Conservation (phyloP, 495 filamentous ascomycete genomes). For the Talaromyces liani region DNA sequence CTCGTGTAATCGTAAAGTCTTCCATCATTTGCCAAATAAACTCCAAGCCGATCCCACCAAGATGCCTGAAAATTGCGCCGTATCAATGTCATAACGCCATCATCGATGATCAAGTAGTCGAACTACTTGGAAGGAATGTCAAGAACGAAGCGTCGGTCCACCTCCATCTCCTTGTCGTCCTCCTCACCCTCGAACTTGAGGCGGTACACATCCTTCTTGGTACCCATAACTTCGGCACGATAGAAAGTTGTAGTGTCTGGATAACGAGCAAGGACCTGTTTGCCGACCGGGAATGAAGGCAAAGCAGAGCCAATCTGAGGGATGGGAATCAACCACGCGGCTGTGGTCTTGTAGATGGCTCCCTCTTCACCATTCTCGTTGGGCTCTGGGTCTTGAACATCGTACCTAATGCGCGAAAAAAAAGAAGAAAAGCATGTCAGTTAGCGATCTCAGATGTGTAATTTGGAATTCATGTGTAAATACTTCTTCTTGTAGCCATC, state of each 20-base stretch:
- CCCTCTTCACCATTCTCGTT: slow-evolving; percentile 67
- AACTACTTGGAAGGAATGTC: slow-evolving; percentile 54
- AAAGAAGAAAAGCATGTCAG: background rate
- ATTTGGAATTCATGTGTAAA: slow-evolving; percentile 4
- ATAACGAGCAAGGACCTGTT: slow-evolving; percentile 74
- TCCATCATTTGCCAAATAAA: background rate
- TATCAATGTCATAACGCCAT: background rate
- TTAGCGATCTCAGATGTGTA: background rate
- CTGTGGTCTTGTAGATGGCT: slow-evolving; percentile 70
- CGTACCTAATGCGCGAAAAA: slow-evolving; percentile 67
- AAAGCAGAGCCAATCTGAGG: slow-evolving; percentile 51
- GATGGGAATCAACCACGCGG: slow-evolving; percentile 77
- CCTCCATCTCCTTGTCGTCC: slow-evolving; percentile 72
- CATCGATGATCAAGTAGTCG: background rate
- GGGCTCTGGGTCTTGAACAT: slow-evolving; percentile 89
- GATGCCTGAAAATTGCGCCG: slow-evolving; percentile 1
- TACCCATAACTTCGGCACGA: slow-evolving; percentile 81
- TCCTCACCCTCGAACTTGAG: slow-evolving; percentile 85
- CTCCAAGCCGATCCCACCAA: background rate
- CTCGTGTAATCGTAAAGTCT: background rate
- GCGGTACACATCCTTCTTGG: slow-evolving; percentile 53
- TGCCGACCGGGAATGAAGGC: slow-evolving; percentile 67
- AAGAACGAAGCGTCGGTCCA: slow-evolving; percentile 71
- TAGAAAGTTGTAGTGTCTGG: slow-evolving; percentile 97
- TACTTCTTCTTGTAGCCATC: slow-evolving; percentile 78